Evolutionary conservation across 768 basidiomycete species (phyloP), one percentile per base, ranked within the genome.

Genomic region (Coprinellus aureogranulatus): DNA sequence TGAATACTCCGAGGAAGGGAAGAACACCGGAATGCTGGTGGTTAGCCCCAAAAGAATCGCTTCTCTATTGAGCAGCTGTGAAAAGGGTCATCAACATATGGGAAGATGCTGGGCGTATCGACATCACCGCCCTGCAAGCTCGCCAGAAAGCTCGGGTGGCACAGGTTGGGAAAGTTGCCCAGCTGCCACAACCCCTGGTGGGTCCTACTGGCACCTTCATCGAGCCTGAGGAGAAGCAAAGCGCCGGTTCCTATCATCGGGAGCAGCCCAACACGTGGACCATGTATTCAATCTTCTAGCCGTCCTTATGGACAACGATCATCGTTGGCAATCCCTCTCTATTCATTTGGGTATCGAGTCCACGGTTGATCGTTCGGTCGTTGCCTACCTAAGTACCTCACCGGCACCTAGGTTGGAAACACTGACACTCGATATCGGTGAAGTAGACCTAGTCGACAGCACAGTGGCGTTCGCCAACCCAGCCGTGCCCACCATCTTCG

Each of bases 301-400:
- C 20, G 58, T 70, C 27, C 60, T 78, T 10, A 59, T 72, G n/a
- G 41, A 53, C 12, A 67, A 76, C 14, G 66, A 73, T 2, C 53
- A 60, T 27, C 73, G 76, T 40, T 80, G 76, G 74, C 68, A 68
- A 12, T 68, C 70, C 18, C 62, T 80, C 10, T 65, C 65, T 11
- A 67, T 77, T 49, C 57, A 65, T 53, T 68, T 69, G 40, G 52
- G 50, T 40, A 55, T 60, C 23, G 77, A 76, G 50, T 55, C 55
- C 22, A 50, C 58, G 2, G 59, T 62, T 1, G 51, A 69, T 12
- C 68, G 26, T 11, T 37, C 70, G 14, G 50, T 75, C 16, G 64
- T 78, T 22, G 60, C 63, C 8, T 64, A 64, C 22, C 62, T 79
- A 34, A 70, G 66, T 55, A 55, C 70, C 25, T 40, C 61, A 5